A percentile compares a stretch with the other conserved stretches of the same genome.
Evolutionary conservation across 768 basidiomycete species (phyloP).

Genomic region (Boletus speciosus): DNA sequence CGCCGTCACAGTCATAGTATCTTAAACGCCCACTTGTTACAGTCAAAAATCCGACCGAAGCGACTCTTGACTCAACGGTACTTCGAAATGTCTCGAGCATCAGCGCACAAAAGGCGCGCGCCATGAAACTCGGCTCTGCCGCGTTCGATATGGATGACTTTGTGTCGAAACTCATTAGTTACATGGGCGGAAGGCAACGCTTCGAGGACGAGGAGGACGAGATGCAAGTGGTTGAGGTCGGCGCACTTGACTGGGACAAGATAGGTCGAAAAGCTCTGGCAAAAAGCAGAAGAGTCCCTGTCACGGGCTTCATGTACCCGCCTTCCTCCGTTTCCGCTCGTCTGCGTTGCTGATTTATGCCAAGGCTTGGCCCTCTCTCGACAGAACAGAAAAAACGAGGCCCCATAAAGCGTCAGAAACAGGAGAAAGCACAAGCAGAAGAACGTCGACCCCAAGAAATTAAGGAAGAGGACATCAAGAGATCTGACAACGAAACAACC

Average conservation of each 20-base stretch:
- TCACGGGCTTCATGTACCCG: constrained; percentile 83
- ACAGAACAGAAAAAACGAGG: constrained; percentile 80
- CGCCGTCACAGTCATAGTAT: constrained; percentile 1
- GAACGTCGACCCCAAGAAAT: constrained; percentile 75
- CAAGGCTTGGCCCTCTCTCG: constrained; percentile 87
- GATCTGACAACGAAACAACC: constrained; percentile 85
- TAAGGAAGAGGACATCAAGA: constrained; percentile 75
- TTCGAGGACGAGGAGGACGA: constrained; percentile 49
- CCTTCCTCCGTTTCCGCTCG: constrained; percentile 1
- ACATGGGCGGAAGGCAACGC: constrained; percentile 68
- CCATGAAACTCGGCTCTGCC: constrained; percentile 82
- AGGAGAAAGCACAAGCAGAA: constrained; percentile 70
- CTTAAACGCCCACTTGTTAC: neutral
- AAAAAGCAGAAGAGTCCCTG: constrained; percentile 74
- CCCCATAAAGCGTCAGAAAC: constrained; percentile 54
- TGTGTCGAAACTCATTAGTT: constrained; percentile 65
- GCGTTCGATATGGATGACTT: constrained; percentile 94
- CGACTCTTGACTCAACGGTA: constrained; percentile 83
- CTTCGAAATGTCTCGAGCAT: constrained; percentile 75
- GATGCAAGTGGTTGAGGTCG: constrained; percentile 49
- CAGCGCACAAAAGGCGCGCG: constrained; percentile 83
- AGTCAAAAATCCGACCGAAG: constrained; percentile 84
- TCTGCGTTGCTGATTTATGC: constrained; percentile 14
- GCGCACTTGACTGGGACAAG: constrained; percentile 73
- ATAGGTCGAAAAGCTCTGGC: constrained; percentile 83